phyloP scores from a whole-genome alignment of 805 yeast species.

The Scheffersomyces spartinae region DNA sequence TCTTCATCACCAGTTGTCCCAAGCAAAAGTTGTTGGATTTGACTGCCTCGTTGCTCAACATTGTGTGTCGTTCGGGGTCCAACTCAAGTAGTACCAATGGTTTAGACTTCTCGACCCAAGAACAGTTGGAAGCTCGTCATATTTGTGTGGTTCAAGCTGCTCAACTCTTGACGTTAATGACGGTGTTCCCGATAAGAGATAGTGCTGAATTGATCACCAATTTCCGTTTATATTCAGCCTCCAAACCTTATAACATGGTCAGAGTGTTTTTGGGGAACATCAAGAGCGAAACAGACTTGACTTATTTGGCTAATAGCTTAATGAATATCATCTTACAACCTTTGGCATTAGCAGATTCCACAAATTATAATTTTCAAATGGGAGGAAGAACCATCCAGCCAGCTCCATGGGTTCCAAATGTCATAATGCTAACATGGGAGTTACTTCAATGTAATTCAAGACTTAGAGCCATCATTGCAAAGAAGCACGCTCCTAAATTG shows the following conservation, averaged over 20 bases:
- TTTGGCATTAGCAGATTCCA: conserved; percentile 2
- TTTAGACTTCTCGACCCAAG: conserved; percentile 17
- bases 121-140: conserved; percentile 31
- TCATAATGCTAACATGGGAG: conserved; percentile 64
- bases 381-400: conserved; percentile 11
- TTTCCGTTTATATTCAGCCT: conserved; percentile 13
- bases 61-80: conserved; percentile 40
- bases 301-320: conserved; percentile 35
- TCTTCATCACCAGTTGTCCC: conserved; percentile 39
- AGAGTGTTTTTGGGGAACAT: conserved; percentile 42
- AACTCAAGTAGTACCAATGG: conserved; percentile 32
- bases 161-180: conserved; percentile 50
- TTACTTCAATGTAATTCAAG: conserved; percentile 58
- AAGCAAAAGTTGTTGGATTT: conserved; percentile 36
- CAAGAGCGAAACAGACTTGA: conserved; percentile 43
- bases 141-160: conserved; percentile 42
- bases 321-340: conserved; percentile 38
- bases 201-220: conserved; percentile 24
- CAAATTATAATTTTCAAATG: conserved; percentile 2
- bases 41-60: conserved; percentile 62
- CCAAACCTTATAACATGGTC: conserved; percentile 34
- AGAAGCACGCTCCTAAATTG: conserved; percentile 41
- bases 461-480: conserved; percentile 29
- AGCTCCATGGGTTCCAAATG: conserved; percentile 42
- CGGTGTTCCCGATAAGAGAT: conserved; percentile 56